A percentile compares a stretch with the other conserved stretches of the same genome.
Evolutionary conservation across 352 stramenopile species (phyloP).

Genomic region (Globisporangium paddicum): DNA sequence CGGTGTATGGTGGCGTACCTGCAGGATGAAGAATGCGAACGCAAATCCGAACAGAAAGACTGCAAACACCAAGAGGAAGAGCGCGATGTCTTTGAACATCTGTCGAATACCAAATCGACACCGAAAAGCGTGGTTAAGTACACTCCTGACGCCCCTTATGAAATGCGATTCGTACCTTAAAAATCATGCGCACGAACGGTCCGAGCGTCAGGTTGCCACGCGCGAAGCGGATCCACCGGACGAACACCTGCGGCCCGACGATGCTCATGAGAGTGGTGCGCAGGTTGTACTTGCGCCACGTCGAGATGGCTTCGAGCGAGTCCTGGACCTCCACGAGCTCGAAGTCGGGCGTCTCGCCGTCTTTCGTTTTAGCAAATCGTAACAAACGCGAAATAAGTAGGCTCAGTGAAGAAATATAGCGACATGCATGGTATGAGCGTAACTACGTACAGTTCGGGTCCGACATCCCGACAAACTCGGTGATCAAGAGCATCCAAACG

Average conservation of each 20-base stretch:
- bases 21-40: slow-evolving; percentile 81
- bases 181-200: slow-evolving; percentile 84
- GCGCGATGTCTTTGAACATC: slow-evolving; percentile 79
- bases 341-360: slow-evolving; percentile 32
- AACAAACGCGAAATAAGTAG: not conserved
- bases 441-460: slow-evolving; percentile 22
- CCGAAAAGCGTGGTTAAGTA: not conserved
- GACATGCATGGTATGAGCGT: not conserved
- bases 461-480: slow-evolving; percentile 44
- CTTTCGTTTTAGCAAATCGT: not conserved
- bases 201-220: slow-evolving; percentile 59
- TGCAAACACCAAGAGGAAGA: slow-evolving; percentile 74
- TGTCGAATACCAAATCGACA: slow-evolving; percentile 10
- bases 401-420: not conserved
- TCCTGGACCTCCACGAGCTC: slow-evolving; percentile 52
- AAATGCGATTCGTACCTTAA: slow-evolving; percentile 38
- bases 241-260: slow-evolving; percentile 69
- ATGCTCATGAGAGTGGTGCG: slow-evolving; percentile 77
- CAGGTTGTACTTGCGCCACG: slow-evolving; percentile 64
- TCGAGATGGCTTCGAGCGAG: slow-evolving; percentile 47
- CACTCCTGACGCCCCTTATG: not conserved
- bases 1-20: slow-evolving; percentile 26
- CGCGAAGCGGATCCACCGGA: slow-evolving; percentile 81
- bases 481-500: slow-evolving; percentile 58
- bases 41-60: slow-evolving; percentile 71